Evolutionary conservation across 768 basidiomycete genomes (phyloP).

Genomic region (Lentinula edodes): DNA sequence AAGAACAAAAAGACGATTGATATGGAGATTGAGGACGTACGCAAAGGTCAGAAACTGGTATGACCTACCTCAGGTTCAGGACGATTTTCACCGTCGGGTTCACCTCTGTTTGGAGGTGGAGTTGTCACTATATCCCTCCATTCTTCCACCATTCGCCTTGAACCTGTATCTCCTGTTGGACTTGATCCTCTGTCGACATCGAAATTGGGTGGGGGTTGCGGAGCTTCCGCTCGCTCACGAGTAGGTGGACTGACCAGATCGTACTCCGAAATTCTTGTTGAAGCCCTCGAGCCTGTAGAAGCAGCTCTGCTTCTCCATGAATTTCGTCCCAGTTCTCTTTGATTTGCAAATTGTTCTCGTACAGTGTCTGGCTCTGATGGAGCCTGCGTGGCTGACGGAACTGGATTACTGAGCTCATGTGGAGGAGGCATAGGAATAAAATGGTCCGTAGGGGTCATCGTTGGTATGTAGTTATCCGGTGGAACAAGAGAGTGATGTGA

Average conservation of each 20-base stretch:
- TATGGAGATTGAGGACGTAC: background rate
- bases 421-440: conserved; percentile 3
- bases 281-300: conserved; percentile 2
- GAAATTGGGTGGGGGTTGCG: background rate
- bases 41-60: background rate
- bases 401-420: background rate
- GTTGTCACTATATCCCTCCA: conserved; percentile 2
- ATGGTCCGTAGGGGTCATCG: background rate
- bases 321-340: background rate
- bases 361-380: background rate
- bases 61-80: background rate
- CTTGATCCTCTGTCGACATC: background rate
- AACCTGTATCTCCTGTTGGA: background rate
- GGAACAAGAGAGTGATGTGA: conserved; percentile 2
- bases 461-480: conserved; percentile 7
- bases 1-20: background rate
- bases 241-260: conserved; percentile 5
- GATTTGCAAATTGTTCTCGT: background rate
- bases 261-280: conserved; percentile 6
- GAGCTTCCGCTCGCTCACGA: background rate
- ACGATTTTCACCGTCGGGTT: background rate
- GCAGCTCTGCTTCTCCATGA: background rate
- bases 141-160: background rate
- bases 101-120: background rate
- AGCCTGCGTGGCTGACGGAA: background rate